A percentile compares a stretch with the other conserved stretches of the same genome.
phyloP scores from a whole-genome alignment of 805 yeast genomes.

The Millerago galiae region DNA sequence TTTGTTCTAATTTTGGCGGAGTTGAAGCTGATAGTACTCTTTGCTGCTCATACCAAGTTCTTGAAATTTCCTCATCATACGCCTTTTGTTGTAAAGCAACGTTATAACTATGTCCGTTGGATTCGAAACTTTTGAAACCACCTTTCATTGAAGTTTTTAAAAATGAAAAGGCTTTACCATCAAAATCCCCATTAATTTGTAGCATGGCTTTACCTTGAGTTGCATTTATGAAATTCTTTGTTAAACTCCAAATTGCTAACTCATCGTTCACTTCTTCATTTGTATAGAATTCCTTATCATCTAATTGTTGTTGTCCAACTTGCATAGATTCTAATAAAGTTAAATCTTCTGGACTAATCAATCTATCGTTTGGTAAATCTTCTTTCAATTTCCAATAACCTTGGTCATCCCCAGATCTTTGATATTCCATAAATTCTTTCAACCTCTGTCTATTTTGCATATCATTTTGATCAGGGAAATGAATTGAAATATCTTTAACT shows the following conservation, averaged over 20 bases:
- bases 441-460: constrained; percentile 94
- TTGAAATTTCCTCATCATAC: constrained; percentile 81
- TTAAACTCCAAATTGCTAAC: constrained; percentile 89
- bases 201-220: constrained; percentile 97
- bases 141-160: constrained; percentile 92
- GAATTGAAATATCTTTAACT: constrained; percentile 82
- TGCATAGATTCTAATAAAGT: constrained; percentile 87
- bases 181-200: constrained; percentile 90
- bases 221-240: constrained; percentile 85
- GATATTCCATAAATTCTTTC: constrained; percentile 97
- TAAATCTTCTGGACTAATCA: constrained; percentile 90
- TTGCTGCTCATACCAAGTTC: constrained; percentile 87
- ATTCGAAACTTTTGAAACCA: constrained; percentile 54
- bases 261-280: constrained; percentile 65
- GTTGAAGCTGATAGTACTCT: constrained; percentile 41
- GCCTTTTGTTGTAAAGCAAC: constrained; percentile 84
- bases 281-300: constrained; percentile 63
- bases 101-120: constrained; percentile 66
- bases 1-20: constrained; percentile 12
- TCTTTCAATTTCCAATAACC: constrained; percentile 91
- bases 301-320: constrained; percentile 81
- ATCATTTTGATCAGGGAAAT: constrained; percentile 95
- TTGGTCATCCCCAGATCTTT: constrained; percentile 88
- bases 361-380: constrained; percentile 61
- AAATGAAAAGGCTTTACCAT: constrained; percentile 85